A percentile compares a stretch with the other conserved stretches of the same genome.
phyloP scores from a whole-genome alignment of 2,329 filamentous ascomycete species.

The Mycosphaerella arachidis region DNA sequence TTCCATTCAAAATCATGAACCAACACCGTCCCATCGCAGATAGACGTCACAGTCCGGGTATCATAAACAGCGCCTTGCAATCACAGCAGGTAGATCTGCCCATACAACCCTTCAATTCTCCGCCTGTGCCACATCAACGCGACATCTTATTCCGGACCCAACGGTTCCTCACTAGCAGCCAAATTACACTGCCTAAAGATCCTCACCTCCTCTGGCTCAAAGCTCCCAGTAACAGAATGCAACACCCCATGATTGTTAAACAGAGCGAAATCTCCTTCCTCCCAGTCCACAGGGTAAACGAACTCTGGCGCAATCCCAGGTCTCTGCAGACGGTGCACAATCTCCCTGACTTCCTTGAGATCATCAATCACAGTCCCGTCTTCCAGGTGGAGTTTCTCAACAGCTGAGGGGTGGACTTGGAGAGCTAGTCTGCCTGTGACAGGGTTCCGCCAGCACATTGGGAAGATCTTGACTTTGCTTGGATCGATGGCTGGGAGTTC shows the following conservation, averaged over 20 bases:
- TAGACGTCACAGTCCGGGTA: neutral
- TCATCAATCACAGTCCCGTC: constrained; percentile 68
- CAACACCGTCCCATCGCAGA: neutral
- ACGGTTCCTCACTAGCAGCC: constrained; percentile 58
- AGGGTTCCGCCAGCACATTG: constrained; percentile 75
- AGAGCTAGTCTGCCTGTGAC: constrained; percentile 64
- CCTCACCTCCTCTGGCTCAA: constrained; percentile 67
- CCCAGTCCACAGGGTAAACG: constrained; percentile 73
- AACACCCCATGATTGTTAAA: constrained; percentile 75
- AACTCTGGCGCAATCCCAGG: constrained; percentile 64
- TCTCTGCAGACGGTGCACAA: constrained; percentile 67
- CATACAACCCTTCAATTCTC: neutral
- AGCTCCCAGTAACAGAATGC: constrained; percentile 71
- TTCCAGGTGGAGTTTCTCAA: constrained; percentile 62
- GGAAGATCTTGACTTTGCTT: constrained; percentile 64
- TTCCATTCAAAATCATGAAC: no score
- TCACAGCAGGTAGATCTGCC: constrained; percentile 13
- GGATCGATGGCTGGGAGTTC: constrained; percentile 63
- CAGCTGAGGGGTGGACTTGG: constrained; percentile 69
- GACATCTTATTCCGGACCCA: constrained; percentile 40
- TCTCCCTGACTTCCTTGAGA: constrained; percentile 60
- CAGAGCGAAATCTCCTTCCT: constrained; percentile 69
- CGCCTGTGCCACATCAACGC: neutral
- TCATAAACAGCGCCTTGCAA: constrained; percentile 10
- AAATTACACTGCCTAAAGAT: constrained; percentile 77